These are phyloP conservation scores for Solanum chilense DNA, from an alignment of 257 asterid species.

Conservation along the genomic window DNA sequence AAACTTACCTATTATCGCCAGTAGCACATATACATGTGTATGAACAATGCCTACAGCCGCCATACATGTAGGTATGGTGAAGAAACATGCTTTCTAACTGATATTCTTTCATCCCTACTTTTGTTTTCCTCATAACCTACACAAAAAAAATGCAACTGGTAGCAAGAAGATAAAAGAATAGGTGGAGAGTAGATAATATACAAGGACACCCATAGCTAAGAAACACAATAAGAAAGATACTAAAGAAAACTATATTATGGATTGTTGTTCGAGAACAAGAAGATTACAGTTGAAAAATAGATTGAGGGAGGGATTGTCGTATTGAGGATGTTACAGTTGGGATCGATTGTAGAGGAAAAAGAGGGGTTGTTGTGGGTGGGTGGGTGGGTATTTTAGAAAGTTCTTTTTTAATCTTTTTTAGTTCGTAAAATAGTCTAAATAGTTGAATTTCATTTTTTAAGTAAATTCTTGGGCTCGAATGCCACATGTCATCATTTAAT, in stretches of 20 bases:
- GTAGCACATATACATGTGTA: constrained; percentile 97
- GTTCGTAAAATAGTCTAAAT: no score
- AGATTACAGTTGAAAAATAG: no score
- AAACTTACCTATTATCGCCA: constrained; percentile 62
- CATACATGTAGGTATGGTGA: constrained; percentile 98
- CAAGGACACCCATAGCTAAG: neutral
- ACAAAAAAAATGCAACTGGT: constrained; percentile 11
- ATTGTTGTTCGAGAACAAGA: no score
- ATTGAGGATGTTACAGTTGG: no score
- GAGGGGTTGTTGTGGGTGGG: no score
- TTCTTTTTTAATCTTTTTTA: no score
- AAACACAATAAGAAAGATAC: neutral
- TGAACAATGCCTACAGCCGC: constrained; percentile 98
- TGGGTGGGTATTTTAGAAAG: no score
- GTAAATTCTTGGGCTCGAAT: no score
- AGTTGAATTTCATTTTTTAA: no score
- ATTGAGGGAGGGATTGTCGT: no score
- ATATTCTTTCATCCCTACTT: constrained; percentile 87
- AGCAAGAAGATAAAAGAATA: neutral
- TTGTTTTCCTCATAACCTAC: constrained; percentile 79
- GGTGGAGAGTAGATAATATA: neutral
- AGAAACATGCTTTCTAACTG: constrained; percentile 93
- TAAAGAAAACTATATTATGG: neutral
- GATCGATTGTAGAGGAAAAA: no score
- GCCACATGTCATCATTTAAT: no score